Evolutionary conservation across 306 rosid species (phyloP), one percentile per base, ranked within the genome.

Genomic region (Prunus armeniaca): DNA sequence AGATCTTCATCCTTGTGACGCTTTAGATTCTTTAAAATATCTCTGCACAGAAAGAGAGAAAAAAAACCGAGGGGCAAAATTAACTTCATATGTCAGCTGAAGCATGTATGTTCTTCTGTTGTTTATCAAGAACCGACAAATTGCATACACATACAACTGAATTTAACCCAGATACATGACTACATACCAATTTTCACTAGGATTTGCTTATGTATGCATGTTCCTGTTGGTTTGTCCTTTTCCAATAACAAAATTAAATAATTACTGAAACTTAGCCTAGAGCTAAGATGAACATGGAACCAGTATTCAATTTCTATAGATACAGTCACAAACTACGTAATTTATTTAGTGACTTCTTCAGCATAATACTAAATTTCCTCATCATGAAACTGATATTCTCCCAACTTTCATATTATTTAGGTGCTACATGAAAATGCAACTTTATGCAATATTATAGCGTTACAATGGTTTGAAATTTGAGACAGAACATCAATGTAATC

Each of bases 1-100:
- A 86, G 65, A 88, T 95, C 98, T 77, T 90, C 96, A 76, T 88
- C 93, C 84, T 90, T 92, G 41, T 92, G 91, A 56, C 83, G 88
- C 86, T 85, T 91, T 90, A 94, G 81, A 79, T 87, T 91, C 91
- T 83, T 83, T 69, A 92, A 82, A 54, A 89, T 84, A 80, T 85
- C 87, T 77, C 96, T 94, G 74, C 63, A 76, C 34, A 54, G 20
- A 57, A 52, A 68, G 54, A 52, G 30, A 73, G 54, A 52, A 38
- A 12, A 24, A 43, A 63, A 28, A 69, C 41, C 0, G 3, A 74
- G 0, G 18, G 20, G 41, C 2, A 72, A 14, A 2, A 57, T 3
- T 25, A 72, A 72, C 54, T 20, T 46, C 74, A 52, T 70, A 50
- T 2, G 10, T 34, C 38, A 15, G 52, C 14, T 5, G 10, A 55